These are phyloP conservation scores for Pyricularia sp. DNA, from an alignment of 2,329 filamentous ascomycete species.

Conservation along the genomic window DNA sequence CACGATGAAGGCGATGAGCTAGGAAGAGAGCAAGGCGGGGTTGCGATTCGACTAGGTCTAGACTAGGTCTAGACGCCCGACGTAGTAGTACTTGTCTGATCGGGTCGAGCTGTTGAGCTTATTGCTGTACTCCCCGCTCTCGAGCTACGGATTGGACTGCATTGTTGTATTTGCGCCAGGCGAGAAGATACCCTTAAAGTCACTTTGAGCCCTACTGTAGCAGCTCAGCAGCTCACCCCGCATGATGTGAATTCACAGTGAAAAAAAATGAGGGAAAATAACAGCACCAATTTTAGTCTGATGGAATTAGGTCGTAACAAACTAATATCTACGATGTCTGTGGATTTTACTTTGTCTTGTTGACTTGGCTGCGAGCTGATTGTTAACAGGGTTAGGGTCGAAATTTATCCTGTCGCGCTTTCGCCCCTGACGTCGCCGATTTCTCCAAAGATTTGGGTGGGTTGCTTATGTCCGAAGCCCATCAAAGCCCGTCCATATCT, in stretches of 20 bases:
- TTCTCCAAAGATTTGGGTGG: not conserved
- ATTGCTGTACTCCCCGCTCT: not conserved
- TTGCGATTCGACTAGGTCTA: not conserved
- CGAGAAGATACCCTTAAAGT: not conserved
- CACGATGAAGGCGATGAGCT: not conserved
- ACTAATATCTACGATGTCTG: too few species aligned
- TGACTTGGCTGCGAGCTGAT: not conserved
- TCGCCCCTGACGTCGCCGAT: constrained; percentile 2
- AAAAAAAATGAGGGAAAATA: not conserved
- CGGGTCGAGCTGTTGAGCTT: not conserved
- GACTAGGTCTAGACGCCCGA: too few species aligned
- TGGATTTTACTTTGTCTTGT: too few species aligned
- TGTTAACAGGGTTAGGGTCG: not conserved
- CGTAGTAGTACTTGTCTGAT: not conserved
- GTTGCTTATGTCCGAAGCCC: not conserved
- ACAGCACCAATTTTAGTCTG: not conserved
- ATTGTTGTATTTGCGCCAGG: not conserved
- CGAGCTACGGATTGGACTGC: not conserved
- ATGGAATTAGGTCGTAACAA: not conserved
- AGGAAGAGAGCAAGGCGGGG: not conserved
- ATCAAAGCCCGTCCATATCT: not conserved
- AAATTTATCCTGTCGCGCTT: not conserved
- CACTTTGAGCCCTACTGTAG: not conserved
- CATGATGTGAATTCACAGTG: not conserved
- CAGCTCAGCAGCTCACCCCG: not conserved